Conservation (phyloP, 495 filamentous ascomycete species). For the Aspergillus heteromorphus region DNA sequence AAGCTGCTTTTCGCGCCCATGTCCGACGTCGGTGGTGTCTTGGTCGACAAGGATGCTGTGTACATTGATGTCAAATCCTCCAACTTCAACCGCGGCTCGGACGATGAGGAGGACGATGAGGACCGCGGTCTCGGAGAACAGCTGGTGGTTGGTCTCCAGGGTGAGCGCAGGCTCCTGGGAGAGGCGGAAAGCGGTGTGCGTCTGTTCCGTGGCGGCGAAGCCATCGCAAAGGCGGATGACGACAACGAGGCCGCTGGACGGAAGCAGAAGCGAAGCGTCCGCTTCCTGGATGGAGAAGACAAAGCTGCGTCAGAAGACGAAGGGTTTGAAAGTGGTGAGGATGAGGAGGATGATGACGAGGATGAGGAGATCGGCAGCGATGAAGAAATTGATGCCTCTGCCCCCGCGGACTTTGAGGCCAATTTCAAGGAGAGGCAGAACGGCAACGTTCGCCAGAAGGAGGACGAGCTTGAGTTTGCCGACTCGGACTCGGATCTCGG, state of each 20-base stretch:
- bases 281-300: conserved; percentile 55
- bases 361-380: conserved; percentile 29
- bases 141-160: conserved; percentile 83
- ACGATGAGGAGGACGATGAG: conserved; percentile 39
- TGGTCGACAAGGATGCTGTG: conserved; percentile 76
- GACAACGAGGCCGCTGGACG: conserved; percentile 62
- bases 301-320: conserved; percentile 52
- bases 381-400: conserved; percentile 38
- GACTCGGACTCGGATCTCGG: conserved; percentile 95
- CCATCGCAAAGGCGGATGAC: conserved; percentile 56
- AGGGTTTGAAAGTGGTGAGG: conserved; percentile 58
- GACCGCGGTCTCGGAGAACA: conserved; percentile 88
- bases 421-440: conserved; percentile 43
- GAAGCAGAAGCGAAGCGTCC: conserved; percentile 61
- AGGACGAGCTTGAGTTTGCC: conserved; percentile 76
- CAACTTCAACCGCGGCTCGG: conserved; percentile 68
- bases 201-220: conserved; percentile 72
- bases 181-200: conserved; percentile 73
- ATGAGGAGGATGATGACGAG: conserved; percentile 37
- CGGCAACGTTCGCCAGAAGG: conserved; percentile 36
- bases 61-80: conserved; percentile 71
- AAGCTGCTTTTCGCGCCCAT: conserved; percentile 94
- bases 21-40: conserved; percentile 91
- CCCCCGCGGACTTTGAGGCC: conserved; percentile 35
- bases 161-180: conserved; percentile 75